phyloP scores from a whole-genome alignment of 2,329 filamentous ascomycete genomes.

The Aspergillus sp. region DNA sequence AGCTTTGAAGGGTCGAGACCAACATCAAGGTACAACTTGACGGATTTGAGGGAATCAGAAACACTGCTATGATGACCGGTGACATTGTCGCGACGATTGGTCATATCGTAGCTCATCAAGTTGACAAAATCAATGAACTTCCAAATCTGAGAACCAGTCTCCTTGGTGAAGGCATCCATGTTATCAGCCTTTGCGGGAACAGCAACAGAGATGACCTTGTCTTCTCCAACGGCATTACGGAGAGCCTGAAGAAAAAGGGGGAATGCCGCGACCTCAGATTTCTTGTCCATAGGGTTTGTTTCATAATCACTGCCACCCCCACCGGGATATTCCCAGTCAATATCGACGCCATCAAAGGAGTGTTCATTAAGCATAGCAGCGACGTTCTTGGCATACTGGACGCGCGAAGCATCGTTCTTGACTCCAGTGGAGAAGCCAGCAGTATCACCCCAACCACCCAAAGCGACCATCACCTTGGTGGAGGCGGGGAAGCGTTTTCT shows the following conservation, averaged over 20 bases:
- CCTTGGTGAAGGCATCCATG: constrained; percentile 62
- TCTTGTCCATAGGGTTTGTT: constrained; percentile 53
- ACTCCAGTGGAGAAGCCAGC: constrained; percentile 58
- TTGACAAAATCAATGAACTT: constrained; percentile 62
- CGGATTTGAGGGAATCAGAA: constrained; percentile 47
- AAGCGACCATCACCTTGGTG: constrained; percentile 64
- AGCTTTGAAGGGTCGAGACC: constrained; percentile 54
- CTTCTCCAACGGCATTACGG: constrained; percentile 52
- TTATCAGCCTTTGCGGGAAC: constrained; percentile 60
- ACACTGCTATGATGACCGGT: constrained; percentile 66
- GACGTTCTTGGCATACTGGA: constrained; percentile 60
- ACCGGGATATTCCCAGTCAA: constrained; percentile 62
- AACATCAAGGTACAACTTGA: constrained; percentile 56
- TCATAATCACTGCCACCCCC: constrained; percentile 69
- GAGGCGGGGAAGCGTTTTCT: constrained; percentile 49
- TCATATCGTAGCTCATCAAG: constrained; percentile 68
- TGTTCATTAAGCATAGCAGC: constrained; percentile 57
- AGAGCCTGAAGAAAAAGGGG: constrained; percentile 58
- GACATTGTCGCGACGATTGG: constrained; percentile 61
- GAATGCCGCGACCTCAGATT: constrained; percentile 58
- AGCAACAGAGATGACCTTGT: constrained; percentile 62
- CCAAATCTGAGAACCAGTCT: constrained; percentile 56
- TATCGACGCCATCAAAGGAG: constrained; percentile 64
- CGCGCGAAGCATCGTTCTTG: constrained; percentile 46
- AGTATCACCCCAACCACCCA: constrained; percentile 72